Conservation (phyloP, 768 basidiomycete genomes). For the Pleurotus ostreatus region DNA sequence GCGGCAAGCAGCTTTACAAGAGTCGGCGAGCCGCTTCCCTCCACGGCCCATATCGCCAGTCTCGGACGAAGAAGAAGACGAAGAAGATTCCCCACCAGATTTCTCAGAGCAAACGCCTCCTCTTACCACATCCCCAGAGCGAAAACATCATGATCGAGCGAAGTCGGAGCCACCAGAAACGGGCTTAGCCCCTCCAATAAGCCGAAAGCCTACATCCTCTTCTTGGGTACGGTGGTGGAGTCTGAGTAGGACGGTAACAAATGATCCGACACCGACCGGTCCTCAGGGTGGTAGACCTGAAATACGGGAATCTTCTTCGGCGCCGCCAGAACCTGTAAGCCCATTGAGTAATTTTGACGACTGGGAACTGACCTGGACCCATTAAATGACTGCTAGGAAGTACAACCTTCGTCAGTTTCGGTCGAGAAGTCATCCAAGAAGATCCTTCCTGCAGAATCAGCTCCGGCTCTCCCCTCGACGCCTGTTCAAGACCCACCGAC, state of each 20-base stretch:
- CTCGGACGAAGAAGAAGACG: conserved; percentile 28
- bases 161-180: conserved; percentile 39
- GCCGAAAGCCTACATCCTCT: conserved; percentile 45
- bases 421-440: conserved; percentile 9
- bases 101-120: conserved; percentile 19
- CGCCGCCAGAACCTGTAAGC: conserved; percentile 18
- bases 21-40: conserved; percentile 19
- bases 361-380: background rate
- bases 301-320: conserved; percentile 23
- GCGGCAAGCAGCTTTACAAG: conserved; percentile 43
- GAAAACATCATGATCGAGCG: conserved; percentile 21
- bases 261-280: conserved; percentile 15
- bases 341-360: background rate
- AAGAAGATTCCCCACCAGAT: conserved; percentile 14
- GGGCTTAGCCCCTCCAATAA: conserved; percentile 12
- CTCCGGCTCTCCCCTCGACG: conserved; percentile 43
- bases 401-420: conserved; percentile 2
- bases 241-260: conserved; percentile 42
- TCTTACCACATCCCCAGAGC: conserved; percentile 18
- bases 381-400: background rate
- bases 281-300: conserved; percentile 8
- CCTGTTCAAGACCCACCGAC: conserved; percentile 32
- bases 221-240: conserved; percentile 90
- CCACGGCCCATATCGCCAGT: conserved; percentile 33
- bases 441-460: conserved; percentile 26